These are phyloP conservation scores for Tolypocladium nubicola DNA, from an alignment of 2,329 filamentous ascomycete genomes.

Conservation along the genomic window DNA sequence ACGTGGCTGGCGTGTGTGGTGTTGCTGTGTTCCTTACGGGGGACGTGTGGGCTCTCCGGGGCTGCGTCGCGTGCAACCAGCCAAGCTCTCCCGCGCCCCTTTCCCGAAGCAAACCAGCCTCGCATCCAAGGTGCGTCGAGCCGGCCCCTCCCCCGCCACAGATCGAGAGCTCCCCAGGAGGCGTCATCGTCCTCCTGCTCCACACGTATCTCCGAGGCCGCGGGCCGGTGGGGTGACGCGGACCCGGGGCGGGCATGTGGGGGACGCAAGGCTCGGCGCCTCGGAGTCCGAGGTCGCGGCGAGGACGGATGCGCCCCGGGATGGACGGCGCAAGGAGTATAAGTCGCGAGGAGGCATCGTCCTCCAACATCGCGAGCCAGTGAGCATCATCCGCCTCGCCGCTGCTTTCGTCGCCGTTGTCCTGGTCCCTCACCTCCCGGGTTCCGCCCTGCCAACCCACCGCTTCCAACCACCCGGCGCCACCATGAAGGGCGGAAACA, in stretches of 20 bases:
- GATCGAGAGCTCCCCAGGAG: background rate
- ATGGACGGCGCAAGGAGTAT: background rate
- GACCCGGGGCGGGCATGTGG: background rate
- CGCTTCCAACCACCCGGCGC: background rate
- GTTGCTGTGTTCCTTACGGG: too few species aligned
- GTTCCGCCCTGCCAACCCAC: background rate
- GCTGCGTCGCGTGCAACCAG: too few species aligned
- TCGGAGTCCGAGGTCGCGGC: background rate
- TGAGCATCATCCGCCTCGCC: too few species aligned
- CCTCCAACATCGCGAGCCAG: background rate
- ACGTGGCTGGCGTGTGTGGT: background rate
- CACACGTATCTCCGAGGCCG: background rate
- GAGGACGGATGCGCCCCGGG: background rate
- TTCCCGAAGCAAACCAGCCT: too few species aligned
- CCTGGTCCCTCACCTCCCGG: too few species aligned
- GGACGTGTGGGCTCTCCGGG: too few species aligned
- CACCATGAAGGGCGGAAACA: conserved; percentile 27
- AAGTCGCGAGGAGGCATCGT: background rate
- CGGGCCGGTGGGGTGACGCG: background rate
- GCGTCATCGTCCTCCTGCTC: background rate
- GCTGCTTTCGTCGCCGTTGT: too few species aligned
- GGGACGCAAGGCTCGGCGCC: background rate
- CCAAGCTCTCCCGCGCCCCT: too few species aligned
- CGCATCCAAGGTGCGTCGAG: too few species aligned
- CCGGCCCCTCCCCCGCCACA: too few species aligned